Evolutionary conservation across 2,329 filamentous ascomycete species (phyloP), one percentile per base, ranked within the genome.

Genomic region (Pseudomassariella vexata): DNA sequence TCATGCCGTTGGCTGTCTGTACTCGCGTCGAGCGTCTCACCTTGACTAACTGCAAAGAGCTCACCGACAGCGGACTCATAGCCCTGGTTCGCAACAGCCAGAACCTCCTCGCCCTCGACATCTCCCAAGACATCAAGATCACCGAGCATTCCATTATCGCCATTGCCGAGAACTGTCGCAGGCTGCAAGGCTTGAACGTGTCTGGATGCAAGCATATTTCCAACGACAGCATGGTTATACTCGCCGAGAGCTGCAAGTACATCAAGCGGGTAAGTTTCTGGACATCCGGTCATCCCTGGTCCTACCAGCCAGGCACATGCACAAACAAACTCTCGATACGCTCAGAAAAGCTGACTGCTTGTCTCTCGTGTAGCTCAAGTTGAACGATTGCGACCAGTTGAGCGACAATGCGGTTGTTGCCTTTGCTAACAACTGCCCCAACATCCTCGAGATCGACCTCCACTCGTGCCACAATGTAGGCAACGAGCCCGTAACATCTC

Each of bases 391-490:
- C 54, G 60, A 63, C n/a, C 84, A 94, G 58, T 66, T 95, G 20
- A 87, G 83, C 23, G 87, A 96, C 53, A 70, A 73, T 29, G 82
- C 88, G 6, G 81, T 96, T 41, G 67, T 85, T 37, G 85, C 88
- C 4, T 94, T 98, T 53, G 90, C 92, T 5, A 70, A 80, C 27
- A 77, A 94, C 59, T 95, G 90, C 55, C 85, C 81, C 9, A 90
- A 95, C 45, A 88, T 98, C 19, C 79, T 98, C 40, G 92, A 98
- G 59, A 95, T 98, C 40, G 92, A 98, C 55, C 74, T 98, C 10
- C 85, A 95, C 47, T 83, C 87, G 47, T 94, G 92, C 64, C 72
- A 68, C 34, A 72, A 79, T 27, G 79, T 98, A 44, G 85, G 85
- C 40, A 92, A 94, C 52, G 74, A 79, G 16, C 86, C 92, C 1